A percentile compares a stretch with the other conserved stretches of the same genome.
These are phyloP conservation scores for Nannizzia gypsea DNA, from an alignment of 2,329 filamentous ascomycete species.

Conservation along the genomic window DNA sequence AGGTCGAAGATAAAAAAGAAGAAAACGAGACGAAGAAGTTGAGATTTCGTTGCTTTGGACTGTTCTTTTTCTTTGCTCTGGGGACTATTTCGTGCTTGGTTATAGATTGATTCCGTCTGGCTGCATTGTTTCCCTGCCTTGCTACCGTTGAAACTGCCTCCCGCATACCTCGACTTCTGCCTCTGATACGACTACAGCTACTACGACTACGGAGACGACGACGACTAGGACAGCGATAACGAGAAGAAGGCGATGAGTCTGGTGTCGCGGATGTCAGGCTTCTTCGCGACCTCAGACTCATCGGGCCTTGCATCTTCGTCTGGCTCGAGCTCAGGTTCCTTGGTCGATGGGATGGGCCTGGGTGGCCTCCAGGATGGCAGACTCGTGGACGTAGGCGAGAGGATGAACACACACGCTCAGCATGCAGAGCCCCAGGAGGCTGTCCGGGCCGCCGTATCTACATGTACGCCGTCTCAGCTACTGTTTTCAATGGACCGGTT, in stretches of 20 bases:
- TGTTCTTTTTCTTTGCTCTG: neutral
- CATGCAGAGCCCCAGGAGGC: constrained; percentile 13
- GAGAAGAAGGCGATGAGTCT: constrained; percentile 43
- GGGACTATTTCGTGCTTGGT: no score
- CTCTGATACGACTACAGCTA: no score
- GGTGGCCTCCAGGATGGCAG: neutral
- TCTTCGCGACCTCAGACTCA: constrained; percentile 36
- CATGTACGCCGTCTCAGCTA: constrained; percentile 10
- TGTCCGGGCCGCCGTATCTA: constrained; percentile 16
- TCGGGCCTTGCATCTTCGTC: constrained; percentile 24
- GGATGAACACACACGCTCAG: constrained; percentile 10
- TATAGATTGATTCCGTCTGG: no score
- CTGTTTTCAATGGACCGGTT: constrained; percentile 6
- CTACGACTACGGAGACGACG: no score
- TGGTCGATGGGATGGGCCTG: no score
- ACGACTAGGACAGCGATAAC: no score
- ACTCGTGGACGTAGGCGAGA: constrained; percentile 11
- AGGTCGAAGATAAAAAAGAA: no score
- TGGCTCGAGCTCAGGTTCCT: neutral
- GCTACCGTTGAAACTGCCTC: no score
- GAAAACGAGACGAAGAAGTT: no score
- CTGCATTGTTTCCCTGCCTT: no score
- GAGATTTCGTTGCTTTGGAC: no score
- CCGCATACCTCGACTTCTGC: no score
- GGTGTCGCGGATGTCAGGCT: constrained; percentile 42